phyloP scores from a whole-genome alignment of 176 grass and related monocot species.

The Oryza nivara region DNA sequence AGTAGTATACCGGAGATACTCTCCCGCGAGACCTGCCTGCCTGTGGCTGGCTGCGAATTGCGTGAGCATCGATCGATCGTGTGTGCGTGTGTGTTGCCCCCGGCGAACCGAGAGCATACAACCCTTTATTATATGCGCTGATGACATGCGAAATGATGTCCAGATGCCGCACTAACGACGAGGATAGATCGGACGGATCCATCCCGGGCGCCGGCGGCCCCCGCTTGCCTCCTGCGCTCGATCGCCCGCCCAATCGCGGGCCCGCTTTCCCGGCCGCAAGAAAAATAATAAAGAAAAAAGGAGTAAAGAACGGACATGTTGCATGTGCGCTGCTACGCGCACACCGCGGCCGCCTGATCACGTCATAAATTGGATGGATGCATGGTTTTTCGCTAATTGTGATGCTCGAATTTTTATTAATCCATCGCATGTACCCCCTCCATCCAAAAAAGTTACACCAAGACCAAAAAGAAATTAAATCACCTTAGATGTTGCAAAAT shows the following conservation, averaged over 20 bases:
- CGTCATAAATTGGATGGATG: not conserved
- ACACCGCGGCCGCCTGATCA: not conserved
- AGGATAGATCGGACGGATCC: conserved; percentile 33
- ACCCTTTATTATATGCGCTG: conserved; percentile 12
- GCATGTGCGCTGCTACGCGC: conserved; percentile 17
- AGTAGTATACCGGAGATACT: not conserved
- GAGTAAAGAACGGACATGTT: not conserved
- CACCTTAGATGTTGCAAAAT: too few species aligned
- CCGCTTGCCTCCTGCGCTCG: not conserved
- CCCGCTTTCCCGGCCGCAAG: conserved; percentile 19
- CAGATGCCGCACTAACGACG: conserved; percentile 51
- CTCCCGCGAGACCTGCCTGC: not conserved
- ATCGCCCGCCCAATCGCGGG: conserved; percentile 6
- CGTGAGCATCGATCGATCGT: not conserved
- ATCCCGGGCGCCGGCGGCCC: not conserved
- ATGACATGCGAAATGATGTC: conserved; percentile 13
- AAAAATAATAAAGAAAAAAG: not conserved
- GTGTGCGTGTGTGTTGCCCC: not conserved
- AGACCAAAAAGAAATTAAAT: too few species aligned
- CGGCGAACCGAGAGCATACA: conserved; percentile 14
- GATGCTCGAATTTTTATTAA: too few species aligned
- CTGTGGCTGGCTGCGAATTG: not conserved
- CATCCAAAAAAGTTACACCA: too few species aligned
- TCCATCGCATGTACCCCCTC: too few species aligned
- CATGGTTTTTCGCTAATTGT: too few species aligned